phyloP scores from a whole-genome alignment of 2,329 filamentous ascomycete genomes.

The Fusarium sp. region DNA sequence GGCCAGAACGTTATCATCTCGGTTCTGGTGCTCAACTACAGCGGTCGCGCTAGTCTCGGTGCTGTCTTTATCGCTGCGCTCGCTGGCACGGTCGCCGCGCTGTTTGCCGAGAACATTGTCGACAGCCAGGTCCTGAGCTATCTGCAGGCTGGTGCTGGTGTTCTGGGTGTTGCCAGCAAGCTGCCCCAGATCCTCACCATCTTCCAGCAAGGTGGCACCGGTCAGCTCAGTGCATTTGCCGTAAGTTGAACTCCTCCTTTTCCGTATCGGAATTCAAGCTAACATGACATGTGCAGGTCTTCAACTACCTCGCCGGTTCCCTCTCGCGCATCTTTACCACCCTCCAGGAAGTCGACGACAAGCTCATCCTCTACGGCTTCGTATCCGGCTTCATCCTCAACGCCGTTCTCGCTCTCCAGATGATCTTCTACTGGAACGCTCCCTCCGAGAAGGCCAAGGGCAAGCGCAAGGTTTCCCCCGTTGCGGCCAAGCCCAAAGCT shows the following conservation, averaged over 20 bases:
- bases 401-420: constrained; percentile 84
- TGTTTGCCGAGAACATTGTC: constrained; percentile 75
- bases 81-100: constrained; percentile 72
- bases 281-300: constrained; percentile 70
- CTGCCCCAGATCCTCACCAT: constrained; percentile 92
- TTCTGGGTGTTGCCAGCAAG: constrained; percentile 89
- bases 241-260: constrained; percentile 63
- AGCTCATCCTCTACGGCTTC: constrained; percentile 95
- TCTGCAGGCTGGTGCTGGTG: constrained; percentile 85
- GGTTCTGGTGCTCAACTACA: constrained; percentile 86
- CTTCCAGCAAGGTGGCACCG: constrained; percentile 85
- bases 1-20: constrained; percentile 93
- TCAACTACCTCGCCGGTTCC: constrained; percentile 96
- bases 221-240: constrained; percentile 95
- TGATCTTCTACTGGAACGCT: constrained; percentile 96
- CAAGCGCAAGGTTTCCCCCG: constrained; percentile 52
- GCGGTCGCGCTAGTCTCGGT: constrained; percentile 73
- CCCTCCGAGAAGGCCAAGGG: constrained; percentile 59
- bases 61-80: constrained; percentile 83
- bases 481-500: constrained; percentile 44
- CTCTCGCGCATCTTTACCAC: constrained; percentile 97
- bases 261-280: not conserved
- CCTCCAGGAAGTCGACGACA: constrained; percentile 95
- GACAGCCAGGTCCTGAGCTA: constrained; percentile 75
- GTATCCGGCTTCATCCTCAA: constrained; percentile 93